These are phyloP conservation scores for Wallacemonas sp. DNA, from an alignment of 208 protist species.

Conservation along the genomic window DNA sequence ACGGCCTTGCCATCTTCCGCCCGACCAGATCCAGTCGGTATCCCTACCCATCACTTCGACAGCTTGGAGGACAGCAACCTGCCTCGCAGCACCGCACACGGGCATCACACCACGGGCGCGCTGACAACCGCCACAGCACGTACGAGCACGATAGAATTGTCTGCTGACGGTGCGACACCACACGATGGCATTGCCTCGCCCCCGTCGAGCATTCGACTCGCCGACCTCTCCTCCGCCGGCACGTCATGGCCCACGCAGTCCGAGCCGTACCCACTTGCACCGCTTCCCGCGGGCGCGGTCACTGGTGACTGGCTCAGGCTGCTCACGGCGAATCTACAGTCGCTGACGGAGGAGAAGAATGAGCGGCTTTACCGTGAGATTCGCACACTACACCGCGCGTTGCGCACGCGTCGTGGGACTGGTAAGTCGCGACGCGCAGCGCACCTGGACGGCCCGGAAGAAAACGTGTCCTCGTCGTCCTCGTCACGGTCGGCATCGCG, in stretches of 20 bases:
- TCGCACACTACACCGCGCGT: background rate
- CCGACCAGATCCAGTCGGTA: background rate
- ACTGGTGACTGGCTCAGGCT: too few species aligned
- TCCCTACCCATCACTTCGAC: slow-evolving; percentile 2
- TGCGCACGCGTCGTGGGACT: too few species aligned
- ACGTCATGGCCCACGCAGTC: slow-evolving; percentile 6
- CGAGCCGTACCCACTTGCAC: too few species aligned
- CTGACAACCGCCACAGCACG: too few species aligned
- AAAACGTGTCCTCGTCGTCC: too few species aligned
- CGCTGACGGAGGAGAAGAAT: background rate
- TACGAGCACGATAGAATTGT: too few species aligned
- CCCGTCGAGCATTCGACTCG: background rate
- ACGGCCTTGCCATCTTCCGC: background rate
- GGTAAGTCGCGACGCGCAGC: too few species aligned
- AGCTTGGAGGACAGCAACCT: background rate
- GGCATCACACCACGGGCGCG: too few species aligned
- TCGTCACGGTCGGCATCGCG: too few species aligned
- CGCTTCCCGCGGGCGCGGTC: too few species aligned
- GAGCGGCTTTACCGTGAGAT: background rate
- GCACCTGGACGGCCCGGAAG: too few species aligned
- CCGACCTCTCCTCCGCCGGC: background rate
- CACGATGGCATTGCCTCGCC: background rate
- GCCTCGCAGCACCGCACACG: background rate
- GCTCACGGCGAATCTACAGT: background rate
- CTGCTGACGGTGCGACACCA: too few species aligned